phyloP scores from a whole-genome alignment of 345 rosid species.

The Salix exigua region DNA sequence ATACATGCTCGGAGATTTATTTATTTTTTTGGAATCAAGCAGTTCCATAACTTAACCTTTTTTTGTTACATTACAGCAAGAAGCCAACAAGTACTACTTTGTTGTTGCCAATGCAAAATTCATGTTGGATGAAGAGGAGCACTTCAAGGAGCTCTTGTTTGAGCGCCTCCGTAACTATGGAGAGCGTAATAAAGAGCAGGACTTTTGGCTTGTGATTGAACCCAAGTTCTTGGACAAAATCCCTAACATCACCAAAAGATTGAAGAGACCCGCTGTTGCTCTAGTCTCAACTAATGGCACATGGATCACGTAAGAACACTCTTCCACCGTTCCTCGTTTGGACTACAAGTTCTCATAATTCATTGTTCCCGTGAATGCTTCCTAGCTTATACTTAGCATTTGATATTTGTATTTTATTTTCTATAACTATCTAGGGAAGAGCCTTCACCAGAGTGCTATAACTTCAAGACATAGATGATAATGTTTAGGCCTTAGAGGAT shows the following conservation, averaged over 20 bases:
- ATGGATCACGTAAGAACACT: constrained; percentile 82
- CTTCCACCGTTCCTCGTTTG: background rate
- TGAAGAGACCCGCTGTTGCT: constrained; percentile 93
- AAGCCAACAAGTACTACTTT: constrained; percentile 55
- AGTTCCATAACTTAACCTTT: background rate
- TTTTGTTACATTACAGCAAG: constrained; percentile 23
- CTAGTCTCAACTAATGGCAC: constrained; percentile 84
- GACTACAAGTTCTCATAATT: background rate
- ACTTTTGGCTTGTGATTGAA: constrained; percentile 93
- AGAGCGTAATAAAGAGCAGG: constrained; percentile 61
- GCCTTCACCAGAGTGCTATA: background rate
- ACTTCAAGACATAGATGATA: background rate
- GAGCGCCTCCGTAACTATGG: constrained; percentile 70
- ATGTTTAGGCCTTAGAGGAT: background rate
- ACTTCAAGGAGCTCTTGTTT: constrained; percentile 73
- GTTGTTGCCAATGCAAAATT: constrained; percentile 87
- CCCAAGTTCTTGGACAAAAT: constrained; percentile 83
- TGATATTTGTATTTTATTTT: background rate
- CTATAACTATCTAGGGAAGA: background rate
- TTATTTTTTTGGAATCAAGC: background rate
- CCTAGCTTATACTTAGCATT: background rate
- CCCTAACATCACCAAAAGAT: constrained; percentile 72
- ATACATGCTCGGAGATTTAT: too few relatives aligned
- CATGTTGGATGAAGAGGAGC: constrained; percentile 99
- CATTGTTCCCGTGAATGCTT: background rate